Conservation (phyloP, 345 rosid genomes). For the Nasturtium officinale region DNA sequence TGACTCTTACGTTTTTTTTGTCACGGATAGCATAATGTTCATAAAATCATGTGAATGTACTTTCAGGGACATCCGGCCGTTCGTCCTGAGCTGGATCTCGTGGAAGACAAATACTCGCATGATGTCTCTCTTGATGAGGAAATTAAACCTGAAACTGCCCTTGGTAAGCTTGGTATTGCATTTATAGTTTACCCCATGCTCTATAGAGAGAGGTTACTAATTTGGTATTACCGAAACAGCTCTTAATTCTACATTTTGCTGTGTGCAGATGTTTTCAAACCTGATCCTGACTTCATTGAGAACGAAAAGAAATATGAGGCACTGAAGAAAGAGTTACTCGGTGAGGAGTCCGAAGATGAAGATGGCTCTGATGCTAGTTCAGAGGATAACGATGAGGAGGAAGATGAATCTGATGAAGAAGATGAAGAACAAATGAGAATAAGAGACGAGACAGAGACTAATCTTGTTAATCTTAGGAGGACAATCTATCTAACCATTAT, state of each 20-base stretch:
- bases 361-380: slow-evolving; percentile 73
- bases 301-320: slow-evolving; percentile 87
- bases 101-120: slow-evolving; percentile 87
- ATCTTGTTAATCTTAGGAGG: slow-evolving; percentile 91
- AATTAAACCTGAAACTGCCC: slow-evolving; percentile 69
- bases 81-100: slow-evolving; percentile 92
- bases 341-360: slow-evolving; percentile 85
- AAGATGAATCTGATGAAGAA: slow-evolving; percentile 65
- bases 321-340: slow-evolving; percentile 81
- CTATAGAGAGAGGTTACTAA: neutral
- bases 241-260: slow-evolving; percentile 6
- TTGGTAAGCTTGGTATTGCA: slow-evolving; percentile 57
- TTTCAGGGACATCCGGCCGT: slow-evolving; percentile 90
- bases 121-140: slow-evolving; percentile 82
- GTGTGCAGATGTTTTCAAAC: slow-evolving; percentile 69
- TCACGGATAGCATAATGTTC: neutral
- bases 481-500: slow-evolving; percentile 93
- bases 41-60: slow-evolving; percentile 19
- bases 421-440: slow-evolving; percentile 79
- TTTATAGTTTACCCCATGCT: slow-evolving; percentile 1
- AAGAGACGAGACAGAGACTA: slow-evolving; percentile 93
- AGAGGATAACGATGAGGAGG: slow-evolving; percentile 58
- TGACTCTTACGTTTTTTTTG: neutral
- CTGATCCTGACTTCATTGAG: slow-evolving; percentile 80
- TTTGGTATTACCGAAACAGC: neutral